Evolutionary conservation across 164 flowering plant genomes (phyloP), one percentile per base, ranked within the genome.

Genomic region (Berberis thunbergii): DNA sequence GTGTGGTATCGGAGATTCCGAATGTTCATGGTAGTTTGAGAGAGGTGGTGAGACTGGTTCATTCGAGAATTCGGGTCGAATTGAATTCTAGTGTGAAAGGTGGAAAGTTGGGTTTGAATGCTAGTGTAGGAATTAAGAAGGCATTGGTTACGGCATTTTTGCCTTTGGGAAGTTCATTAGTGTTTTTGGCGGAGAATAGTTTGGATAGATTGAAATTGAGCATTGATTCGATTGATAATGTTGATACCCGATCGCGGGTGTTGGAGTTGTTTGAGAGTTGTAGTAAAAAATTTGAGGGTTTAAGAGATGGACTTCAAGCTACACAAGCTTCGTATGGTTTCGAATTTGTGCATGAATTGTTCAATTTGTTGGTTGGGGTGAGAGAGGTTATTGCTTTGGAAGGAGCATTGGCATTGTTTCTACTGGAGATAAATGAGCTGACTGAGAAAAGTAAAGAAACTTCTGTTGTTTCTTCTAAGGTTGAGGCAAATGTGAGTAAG

Each of bases 301-400:
- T 88, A 78, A 72, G 62, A 43, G 65, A 62, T 39, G 65, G 26
- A 10, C 69, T 38, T 41, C 69, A 79, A 7, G 78, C 57, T 6
- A 40, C 84, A 38, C 40, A 59, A 8, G 73, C 65, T 39, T 66
- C 63, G 67, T 75, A 86, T 48, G 72, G 71, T 56, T 62, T 66
- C n/a, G 70, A 41, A 4, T 74, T 77, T 62, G 57, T 76, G 45
- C 83, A 79, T 40, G 74, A 75, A n/a, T 67, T 80, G 38, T 75
- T 79, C 61, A 66, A 6, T 1, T 77, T 85, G 61, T 68, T 77
- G 45, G 73, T 69, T 4, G 57, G 54, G 55, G 85, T 85, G 44
- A 79, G 82, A 77, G 76, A 54, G 45, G 70, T 86, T 59, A 73
- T 94, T 68, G 71, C 80, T 4, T 91, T 84, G 88, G 99, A 94